Percentiles rank a stretch among this genome's conserved stretches.
phyloP scores from a whole-genome alignment of 371 early-diverging fungal species.

The Capillidium heterosporum region DNA sequence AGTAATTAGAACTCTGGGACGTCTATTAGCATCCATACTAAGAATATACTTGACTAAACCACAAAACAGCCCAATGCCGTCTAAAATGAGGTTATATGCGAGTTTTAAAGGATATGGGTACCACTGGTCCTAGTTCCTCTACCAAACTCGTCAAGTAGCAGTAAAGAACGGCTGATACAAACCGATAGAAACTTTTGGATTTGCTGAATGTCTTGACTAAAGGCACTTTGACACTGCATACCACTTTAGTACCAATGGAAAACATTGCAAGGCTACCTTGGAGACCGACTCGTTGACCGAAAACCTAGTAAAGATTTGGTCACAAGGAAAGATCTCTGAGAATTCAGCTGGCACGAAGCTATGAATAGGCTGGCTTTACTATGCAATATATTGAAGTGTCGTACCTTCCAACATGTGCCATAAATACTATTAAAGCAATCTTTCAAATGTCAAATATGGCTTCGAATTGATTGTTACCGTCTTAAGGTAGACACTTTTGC shows the following conservation, averaged over 20 bases:
- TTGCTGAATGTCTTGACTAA: slow-evolving; percentile 5
- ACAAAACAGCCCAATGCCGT: slow-evolving; percentile 6
- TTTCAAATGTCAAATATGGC: background rate
- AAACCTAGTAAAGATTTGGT: slow-evolving; percentile 2
- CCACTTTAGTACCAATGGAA: background rate
- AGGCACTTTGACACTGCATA: background rate
- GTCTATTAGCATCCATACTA: background rate
- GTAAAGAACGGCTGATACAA: slow-evolving; percentile 1
- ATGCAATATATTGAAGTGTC: background rate
- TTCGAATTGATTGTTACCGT: background rate
- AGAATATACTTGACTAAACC: background rate
- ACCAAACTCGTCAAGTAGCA: slow-evolving; percentile 5
- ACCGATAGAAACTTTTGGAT: background rate
- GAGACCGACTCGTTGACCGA: background rate
- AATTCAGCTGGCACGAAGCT: slow-evolving; percentile 5
- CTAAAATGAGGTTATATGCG: background rate
- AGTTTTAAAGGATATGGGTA: background rate
- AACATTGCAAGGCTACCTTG: too few species aligned
- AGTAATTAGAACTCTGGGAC: background rate
- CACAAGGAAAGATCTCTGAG: background rate
- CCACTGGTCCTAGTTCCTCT: slow-evolving; percentile 3
- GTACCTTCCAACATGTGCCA: slow-evolving; percentile 5
- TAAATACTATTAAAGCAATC: background rate
- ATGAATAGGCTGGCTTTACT: background rate
- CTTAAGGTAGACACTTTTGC: slow-evolving; percentile 5